phyloP scores from a whole-genome alignment of 257 asterid genomes.

The Solanum corneliomulleri region DNA sequence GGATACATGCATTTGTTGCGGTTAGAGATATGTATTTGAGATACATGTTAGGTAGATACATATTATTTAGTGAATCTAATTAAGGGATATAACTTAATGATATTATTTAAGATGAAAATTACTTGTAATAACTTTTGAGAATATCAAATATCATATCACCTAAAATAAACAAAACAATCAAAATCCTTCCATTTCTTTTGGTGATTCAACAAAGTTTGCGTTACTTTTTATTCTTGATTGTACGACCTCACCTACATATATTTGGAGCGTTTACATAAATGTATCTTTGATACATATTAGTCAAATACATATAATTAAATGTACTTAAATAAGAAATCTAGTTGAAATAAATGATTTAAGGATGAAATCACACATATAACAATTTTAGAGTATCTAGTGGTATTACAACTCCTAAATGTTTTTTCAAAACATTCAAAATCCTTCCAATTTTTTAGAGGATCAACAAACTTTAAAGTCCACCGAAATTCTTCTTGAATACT shows the following conservation, averaged over 20 bases:
- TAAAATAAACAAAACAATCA: too few species aligned
- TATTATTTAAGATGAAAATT: too few species aligned
- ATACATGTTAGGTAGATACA: not conserved
- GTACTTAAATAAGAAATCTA: too few species aligned
- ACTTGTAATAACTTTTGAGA: not conserved
- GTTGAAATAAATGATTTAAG: not conserved
- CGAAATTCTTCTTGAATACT: not conserved
- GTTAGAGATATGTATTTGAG: not conserved
- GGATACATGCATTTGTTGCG: not conserved
- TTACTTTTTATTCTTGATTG: not conserved
- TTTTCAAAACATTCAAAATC: not conserved
- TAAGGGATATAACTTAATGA: not conserved
- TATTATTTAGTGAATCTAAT: too few species aligned
- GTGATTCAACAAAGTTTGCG: not conserved
- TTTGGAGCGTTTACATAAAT: not conserved
- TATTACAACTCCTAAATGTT: not conserved
- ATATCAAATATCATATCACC: not conserved
- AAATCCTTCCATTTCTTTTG: not conserved
- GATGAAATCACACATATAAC: not conserved
- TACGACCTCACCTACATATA: not conserved
- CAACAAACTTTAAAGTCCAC: not conserved
- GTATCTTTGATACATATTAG: not conserved
- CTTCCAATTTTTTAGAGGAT: not conserved
- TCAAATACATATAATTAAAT: not conserved
- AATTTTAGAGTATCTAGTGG: not conserved